Evolutionary conservation across 2,329 filamentous ascomycete species (phyloP), one percentile per base, ranked within the genome.

Genomic region (Aspergillus pseudoglaucus): DNA sequence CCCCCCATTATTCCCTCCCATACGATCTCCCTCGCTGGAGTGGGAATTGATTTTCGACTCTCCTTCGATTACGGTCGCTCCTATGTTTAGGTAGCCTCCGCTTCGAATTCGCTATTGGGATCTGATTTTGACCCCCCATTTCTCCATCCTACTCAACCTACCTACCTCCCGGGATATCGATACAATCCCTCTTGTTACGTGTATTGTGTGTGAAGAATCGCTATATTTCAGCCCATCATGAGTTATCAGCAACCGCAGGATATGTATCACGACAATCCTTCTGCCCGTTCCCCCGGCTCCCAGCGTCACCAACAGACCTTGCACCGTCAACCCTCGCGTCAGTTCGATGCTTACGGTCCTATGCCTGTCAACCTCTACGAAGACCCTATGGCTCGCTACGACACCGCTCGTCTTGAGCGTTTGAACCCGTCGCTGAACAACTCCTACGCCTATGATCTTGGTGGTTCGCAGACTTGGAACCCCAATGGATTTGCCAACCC

Each of bases 381-480:
- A 46, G 82, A 85, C 58, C 77, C 79, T 56, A 75, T 77, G 60
- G 70, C 76, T 43, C 75, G 73, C 59, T 82, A 75, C 68, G 82
- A 78, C 66, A 73, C 75, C 64, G 75, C 61, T 47, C 68, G 72
- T 35, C 64, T 70, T 70, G 86, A 75, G 69, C 83, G 75, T 66
- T 75, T 75, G 57, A 80, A 77, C 58, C 75, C 78, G 58, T 80
- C 75, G 62, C 76, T 76, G 59, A 75, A 76, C 53, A 81, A 77
- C 48, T 74, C 74, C 45, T 85, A 88, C 54, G 79, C 76, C 49
- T 86, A 90, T 58, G 88, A 90, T 61, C 81, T 83, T 63, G 73
- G 75, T 49, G 70, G 73, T n/a, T 77, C 79, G n/a, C 85, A 89
- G 62, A 83, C 85, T 17, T 95, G 90, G 90, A 88, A 84, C 65